Conservation (phyloP, 306 rosid species). For the Cicer chorassanicum region DNA sequence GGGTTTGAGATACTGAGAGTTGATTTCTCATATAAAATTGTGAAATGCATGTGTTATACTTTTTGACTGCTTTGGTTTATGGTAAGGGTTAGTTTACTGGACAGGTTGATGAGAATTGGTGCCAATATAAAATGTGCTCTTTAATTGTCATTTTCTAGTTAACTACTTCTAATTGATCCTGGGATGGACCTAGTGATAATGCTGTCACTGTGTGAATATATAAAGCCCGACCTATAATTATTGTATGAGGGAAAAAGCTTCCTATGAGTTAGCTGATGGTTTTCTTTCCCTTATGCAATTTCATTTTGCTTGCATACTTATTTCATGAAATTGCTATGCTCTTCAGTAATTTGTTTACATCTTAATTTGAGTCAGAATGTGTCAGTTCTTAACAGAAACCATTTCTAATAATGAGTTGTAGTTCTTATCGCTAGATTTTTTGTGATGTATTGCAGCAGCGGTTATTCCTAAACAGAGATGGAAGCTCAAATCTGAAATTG, state of each 20-base stretch:
- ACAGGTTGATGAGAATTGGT: conserved; percentile 9
- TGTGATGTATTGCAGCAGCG: conserved; percentile 50
- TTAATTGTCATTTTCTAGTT: conserved; percentile 35
- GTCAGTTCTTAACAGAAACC: conserved; percentile 16
- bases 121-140: conserved; percentile 20
- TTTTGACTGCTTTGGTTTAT: conserved; percentile 33
- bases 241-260: conserved; percentile 19
- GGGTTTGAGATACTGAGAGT: conserved; percentile 29
- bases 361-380: conserved; percentile 24
- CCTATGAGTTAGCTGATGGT: conserved; percentile 9
- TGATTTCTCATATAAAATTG: conserved; percentile 22
- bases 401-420: conserved; percentile 37
- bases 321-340: conserved; percentile 23
- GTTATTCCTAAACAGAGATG: conserved; percentile 57
- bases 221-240: conserved; percentile 22
- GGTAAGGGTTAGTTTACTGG: conserved; percentile 28
- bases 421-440: conserved; percentile 30
- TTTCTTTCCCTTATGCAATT: conserved; percentile 16
- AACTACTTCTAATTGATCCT: conserved; percentile 25
- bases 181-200: not conserved
- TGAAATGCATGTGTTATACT: conserved; percentile 33
- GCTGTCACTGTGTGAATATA: not conserved
- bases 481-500: conserved; percentile 76
- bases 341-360: conserved; percentile 20
- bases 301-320: not conserved